Evolutionary conservation across 805 yeast species (phyloP).

Genomic region (Isabelozyma pseudorhagii): DNA sequence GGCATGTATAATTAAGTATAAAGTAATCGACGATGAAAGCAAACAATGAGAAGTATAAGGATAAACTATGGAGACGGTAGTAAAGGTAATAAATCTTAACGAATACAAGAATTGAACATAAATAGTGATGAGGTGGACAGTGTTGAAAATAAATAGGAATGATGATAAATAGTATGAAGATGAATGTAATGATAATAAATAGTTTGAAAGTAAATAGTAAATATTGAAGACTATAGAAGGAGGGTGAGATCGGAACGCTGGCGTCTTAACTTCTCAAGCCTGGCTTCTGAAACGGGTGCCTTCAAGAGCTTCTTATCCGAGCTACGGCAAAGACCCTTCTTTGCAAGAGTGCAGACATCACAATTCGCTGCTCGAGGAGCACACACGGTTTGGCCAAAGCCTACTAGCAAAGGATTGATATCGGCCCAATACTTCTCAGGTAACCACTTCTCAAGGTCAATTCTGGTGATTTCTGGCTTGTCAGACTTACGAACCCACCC

Average conservation of each 20-base stretch:
- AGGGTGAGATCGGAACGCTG: conserved; percentile 31
- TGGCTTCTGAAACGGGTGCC: conserved; percentile 18
- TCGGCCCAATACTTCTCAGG: conserved; percentile 76
- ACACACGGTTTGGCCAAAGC: conserved; percentile 91
- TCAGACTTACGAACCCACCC: conserved; percentile 60
- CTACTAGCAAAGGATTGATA: conserved; percentile 82
- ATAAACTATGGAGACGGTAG: background rate
- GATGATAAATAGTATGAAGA: too few species aligned
- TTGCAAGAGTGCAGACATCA: conserved; percentile 61
- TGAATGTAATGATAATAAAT: too few species aligned
- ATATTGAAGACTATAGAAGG: background rate
- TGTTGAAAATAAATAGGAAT: too few species aligned
- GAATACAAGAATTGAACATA: too few species aligned
- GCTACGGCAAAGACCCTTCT: conserved; percentile 54
- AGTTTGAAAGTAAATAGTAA: too few species aligned
- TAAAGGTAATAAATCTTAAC: conserved; percentile 11
- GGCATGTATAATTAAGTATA: conserved; percentile 9
- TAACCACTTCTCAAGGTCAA: conserved; percentile 68
- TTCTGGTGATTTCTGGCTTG: conserved; percentile 76
- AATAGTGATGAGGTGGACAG: too few species aligned
- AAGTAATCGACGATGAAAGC: background rate
- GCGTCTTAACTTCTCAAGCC: conserved; percentile 24
- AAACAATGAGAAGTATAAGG: conserved; percentile 5
- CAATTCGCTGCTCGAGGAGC: conserved; percentile 68
- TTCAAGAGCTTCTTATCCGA: conserved; percentile 46